These are phyloP conservation scores for Torulaspora indica DNA, from an alignment of 805 yeast genomes.

Conservation along the genomic window DNA sequence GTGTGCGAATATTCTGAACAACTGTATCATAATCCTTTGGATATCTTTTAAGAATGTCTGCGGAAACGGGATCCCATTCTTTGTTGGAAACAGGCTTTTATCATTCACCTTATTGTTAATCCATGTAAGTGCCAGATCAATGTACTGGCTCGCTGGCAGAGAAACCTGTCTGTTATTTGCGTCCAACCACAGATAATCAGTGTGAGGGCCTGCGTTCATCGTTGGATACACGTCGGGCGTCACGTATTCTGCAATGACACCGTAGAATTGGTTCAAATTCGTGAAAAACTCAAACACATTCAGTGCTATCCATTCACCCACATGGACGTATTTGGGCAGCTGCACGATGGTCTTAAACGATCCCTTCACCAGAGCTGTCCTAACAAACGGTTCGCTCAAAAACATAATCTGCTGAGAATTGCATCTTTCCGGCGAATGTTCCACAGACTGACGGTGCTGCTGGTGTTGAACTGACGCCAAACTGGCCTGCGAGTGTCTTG, in stretches of 20 bases:
- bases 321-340: conserved; percentile 89
- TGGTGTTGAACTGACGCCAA: conserved; percentile 14
- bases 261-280: conserved; percentile 81
- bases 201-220: conserved; percentile 93
- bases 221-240: conserved; percentile 86
- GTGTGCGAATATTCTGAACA: conserved; percentile 94
- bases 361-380: conserved; percentile 93
- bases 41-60: conserved; percentile 76
- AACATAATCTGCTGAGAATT: conserved; percentile 45
- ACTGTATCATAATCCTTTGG: conserved; percentile 81
- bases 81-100: conserved; percentile 86
- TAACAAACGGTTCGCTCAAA: conserved; percentile 86
- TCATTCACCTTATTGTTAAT: conserved; percentile 83
- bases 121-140: conserved; percentile 89
- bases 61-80: conserved; percentile 83
- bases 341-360: conserved; percentile 94
- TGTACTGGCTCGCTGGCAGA: conserved; percentile 88
- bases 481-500: conserved; percentile 27
- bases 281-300: conserved; percentile 86
- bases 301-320: conserved; percentile 92
- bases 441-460: conserved; percentile 12
- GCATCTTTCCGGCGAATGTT: conserved; percentile 21
- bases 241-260: conserved; percentile 84
- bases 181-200: conserved; percentile 89
- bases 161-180: conserved; percentile 73